phyloP scores from a whole-genome alignment of 352 stramenopile genomes.

The Pythium dissotocum region DNA sequence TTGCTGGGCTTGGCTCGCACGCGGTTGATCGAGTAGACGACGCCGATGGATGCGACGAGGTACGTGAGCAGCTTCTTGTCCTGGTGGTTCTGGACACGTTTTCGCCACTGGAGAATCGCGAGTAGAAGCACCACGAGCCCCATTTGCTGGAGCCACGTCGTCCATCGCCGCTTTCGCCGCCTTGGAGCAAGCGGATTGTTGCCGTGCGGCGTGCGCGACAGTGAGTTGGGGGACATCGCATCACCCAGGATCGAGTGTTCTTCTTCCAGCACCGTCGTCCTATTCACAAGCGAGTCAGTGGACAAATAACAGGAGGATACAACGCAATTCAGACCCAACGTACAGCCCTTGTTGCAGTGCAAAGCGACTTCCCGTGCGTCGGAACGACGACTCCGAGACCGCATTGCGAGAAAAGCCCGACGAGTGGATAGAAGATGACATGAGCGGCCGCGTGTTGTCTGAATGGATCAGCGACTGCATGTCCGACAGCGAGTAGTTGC shows the following conservation, averaged over 20 bases:
- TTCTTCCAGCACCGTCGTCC: slow-evolving; percentile 71
- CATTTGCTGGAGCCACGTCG: slow-evolving; percentile 28
- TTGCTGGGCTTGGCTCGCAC: slow-evolving; percentile 43
- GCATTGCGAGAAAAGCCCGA: slow-evolving; percentile 41
- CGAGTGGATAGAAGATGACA: slow-evolving; percentile 47
- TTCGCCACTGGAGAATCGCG: slow-evolving; percentile 51
- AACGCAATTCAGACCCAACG: slow-evolving; percentile 9
- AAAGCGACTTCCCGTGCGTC: slow-evolving; percentile 53
- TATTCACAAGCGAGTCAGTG: slow-evolving; percentile 18
- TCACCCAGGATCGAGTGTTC: slow-evolving; percentile 34
- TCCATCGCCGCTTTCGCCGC: slow-evolving; percentile 19
- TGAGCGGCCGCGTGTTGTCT: slow-evolving; percentile 44
- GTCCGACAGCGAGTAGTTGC: slow-evolving; percentile 82
- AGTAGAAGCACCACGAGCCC: slow-evolving; percentile 39
- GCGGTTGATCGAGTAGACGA: slow-evolving; percentile 56
- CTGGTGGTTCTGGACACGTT: slow-evolving; percentile 40
- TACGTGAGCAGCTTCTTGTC: slow-evolving; percentile 69
- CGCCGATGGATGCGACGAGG: slow-evolving; percentile 56
- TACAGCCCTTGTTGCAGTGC: slow-evolving; percentile 55
- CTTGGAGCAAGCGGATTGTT: slow-evolving; percentile 14
- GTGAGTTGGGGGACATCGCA: slow-evolving; percentile 18
- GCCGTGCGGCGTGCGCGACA: slow-evolving; percentile 9
- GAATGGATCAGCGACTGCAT: slow-evolving; percentile 77
- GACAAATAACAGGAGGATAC: no score
- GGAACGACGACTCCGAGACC: slow-evolving; percentile 51